Evolutionary conservation across 345 rosid species (phyloP).

Genomic region (Corchorus olitorius): DNA sequence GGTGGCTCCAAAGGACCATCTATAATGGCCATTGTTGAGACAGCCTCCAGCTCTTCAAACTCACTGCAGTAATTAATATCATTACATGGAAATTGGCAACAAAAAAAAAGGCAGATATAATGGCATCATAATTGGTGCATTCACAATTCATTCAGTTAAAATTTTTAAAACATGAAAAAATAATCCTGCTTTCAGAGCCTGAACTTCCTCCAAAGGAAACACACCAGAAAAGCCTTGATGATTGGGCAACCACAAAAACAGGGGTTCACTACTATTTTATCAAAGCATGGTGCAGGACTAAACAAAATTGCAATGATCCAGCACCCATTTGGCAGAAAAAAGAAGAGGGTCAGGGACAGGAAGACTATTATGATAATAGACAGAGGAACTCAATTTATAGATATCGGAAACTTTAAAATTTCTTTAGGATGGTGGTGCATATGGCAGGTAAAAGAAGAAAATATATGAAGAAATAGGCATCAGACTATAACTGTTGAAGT

Average conservation of each 20-base stretch:
- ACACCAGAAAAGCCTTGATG: neutral
- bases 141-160: slow-evolving; percentile 9
- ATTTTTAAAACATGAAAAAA: neutral
- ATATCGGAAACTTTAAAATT: neutral
- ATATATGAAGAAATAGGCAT: neutral
- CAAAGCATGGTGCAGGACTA: neutral
- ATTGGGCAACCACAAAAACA: neutral
- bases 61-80: slow-evolving; percentile 48
- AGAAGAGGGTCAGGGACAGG: neutral
- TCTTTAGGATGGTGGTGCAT: neutral
- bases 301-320: neutral
- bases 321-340: neutral
- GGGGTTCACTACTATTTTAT: neutral
- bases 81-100: slow-evolving; percentile 4
- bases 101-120: neutral
- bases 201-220: neutral
- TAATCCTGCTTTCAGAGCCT: neutral
- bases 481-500: slow-evolving; percentile 1
- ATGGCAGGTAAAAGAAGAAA: neutral
- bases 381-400: neutral
- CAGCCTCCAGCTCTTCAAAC: slow-evolving; percentile 94
- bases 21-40: slow-evolving; percentile 86
- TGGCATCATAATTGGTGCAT: neutral
- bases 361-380: neutral
- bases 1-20: slow-evolving; percentile 91